Base-by-base conservation (phyloP, 306 rosid genomes). In the Oxytropis ochrocephala region DNA sequence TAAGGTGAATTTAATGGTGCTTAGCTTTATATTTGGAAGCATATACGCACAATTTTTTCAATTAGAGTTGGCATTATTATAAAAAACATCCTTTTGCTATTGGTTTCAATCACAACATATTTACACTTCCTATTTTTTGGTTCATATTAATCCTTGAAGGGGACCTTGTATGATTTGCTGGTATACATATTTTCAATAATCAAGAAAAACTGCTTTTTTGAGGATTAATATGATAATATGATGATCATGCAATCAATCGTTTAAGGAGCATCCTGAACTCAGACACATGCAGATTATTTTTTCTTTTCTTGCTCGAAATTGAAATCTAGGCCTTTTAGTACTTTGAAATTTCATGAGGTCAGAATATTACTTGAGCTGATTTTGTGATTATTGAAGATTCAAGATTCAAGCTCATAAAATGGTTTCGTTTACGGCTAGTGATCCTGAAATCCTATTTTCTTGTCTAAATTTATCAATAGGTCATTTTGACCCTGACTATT, bases 191-290 rank as follows among this genome's bases (percentile, higher is more conserved):
- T 52, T 13, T 32, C 41, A 55, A 54, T 27, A 71, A 12, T 57
- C 17, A 58, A 70, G n/a, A 32, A 72, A 48, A 51, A 59, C 42
- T 58, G 38, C 39, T 55, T 75, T 11, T 65, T 18, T 53, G 11
- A 54, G 21, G 36, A 55, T 38, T 39, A 52, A 41, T 62, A 13
- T 64, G 46, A 64, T 64, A 56, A 19, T 58, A 17, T n/a, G 53
- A 57, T 33, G 39, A 59, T 12, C 18, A 11, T 57, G 13, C 29
- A 33, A 44, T 48, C 49, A 35, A 49, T 19, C 39, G 38, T 21
- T 21, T 53, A 13, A 38, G 11, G 10, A 51, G 14, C 30, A 36
- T 10, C 33, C 63, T 7, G 8, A 16, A 12, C 10, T 7, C 11
- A 24, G 8, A 29, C 51, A 54, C 17, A 54, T 12, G 52, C 11